These are phyloP conservation scores for Suillus cothurnatus DNA, from an alignment of 768 basidiomycete genomes.

Conservation along the genomic window DNA sequence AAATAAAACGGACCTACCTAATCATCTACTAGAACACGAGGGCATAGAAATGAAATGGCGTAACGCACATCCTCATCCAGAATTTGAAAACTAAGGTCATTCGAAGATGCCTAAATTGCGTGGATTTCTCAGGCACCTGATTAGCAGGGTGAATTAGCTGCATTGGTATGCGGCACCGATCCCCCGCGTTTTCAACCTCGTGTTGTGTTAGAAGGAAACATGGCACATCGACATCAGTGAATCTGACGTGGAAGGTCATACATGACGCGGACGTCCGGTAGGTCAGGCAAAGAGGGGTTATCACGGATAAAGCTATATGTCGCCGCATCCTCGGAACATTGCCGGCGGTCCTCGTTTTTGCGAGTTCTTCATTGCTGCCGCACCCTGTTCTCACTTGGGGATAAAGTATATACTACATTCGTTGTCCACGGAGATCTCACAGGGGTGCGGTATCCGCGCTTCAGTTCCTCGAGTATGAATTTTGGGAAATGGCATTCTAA, in stretches of 20 bases:
- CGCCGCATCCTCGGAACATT: background rate
- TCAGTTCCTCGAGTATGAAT: background rate
- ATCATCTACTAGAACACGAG: background rate
- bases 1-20: background rate
- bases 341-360: slow-evolving; percentile 5
- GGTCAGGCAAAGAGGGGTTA: background rate
- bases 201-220: slow-evolving; percentile 26
- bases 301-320: background rate
- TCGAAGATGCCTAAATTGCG: background rate
- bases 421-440: slow-evolving; percentile 2
- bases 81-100: background rate
- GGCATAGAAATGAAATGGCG: background rate
- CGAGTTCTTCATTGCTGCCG: background rate
- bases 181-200: slow-evolving; percentile 12
- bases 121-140: background rate
- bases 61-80: background rate
- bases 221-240: slow-evolving; percentile 18
- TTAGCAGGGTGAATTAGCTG: background rate
- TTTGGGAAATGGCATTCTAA: background rate
- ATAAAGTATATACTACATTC: background rate
- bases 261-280: slow-evolving; percentile 18
- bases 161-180: background rate
- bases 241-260: slow-evolving; percentile 4
- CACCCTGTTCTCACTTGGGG: background rate
- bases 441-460: background rate